These are phyloP conservation scores for Psidium friedrichsthalianum DNA, from an alignment of 345 rosid species.

Conservation along the genomic window DNA sequence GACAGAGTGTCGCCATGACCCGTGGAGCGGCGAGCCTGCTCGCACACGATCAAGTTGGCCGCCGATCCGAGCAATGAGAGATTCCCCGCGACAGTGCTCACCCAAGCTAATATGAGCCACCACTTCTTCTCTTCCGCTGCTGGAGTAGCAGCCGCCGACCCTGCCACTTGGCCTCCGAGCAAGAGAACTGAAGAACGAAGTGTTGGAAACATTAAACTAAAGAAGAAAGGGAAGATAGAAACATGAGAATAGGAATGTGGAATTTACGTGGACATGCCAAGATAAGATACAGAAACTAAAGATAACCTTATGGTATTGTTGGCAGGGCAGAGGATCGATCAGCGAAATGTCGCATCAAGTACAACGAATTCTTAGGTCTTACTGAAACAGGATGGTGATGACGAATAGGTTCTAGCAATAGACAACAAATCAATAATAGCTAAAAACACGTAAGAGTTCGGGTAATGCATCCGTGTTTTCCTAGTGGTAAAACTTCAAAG, in stretches of 20 bases:
- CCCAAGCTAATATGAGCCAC: slow-evolving; percentile 85
- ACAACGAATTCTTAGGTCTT: neutral
- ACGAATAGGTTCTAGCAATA: neutral
- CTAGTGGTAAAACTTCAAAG: no score
- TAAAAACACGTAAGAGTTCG: neutral
- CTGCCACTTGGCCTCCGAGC: slow-evolving; percentile 67
- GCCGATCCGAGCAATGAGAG: slow-evolving; percentile 79
- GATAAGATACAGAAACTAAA: neutral
- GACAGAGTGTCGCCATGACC: slow-evolving; percentile 42
- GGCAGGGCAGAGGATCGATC: neutral
- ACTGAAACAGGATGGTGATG: neutral
- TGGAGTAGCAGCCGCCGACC: slow-evolving; percentile 52
- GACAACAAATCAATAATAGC: neutral
- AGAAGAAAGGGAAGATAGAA: neutral
- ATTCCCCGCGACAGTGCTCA: slow-evolving; percentile 78
- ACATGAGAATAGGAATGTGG: neutral
- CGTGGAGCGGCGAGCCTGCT: slow-evolving; percentile 60
- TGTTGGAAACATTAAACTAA: neutral
- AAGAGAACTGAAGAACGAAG: slow-evolving; percentile 34
- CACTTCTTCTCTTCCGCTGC: slow-evolving; percentile 57
- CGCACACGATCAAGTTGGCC: slow-evolving; percentile 81
- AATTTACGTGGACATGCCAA: neutral
- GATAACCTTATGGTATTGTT: neutral
- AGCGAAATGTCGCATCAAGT: neutral
- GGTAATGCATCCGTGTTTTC: neutral